These are phyloP conservation scores for Elongisporangium anandrum DNA, from an alignment of 352 stramenopile species.

Conservation along the genomic window DNA sequence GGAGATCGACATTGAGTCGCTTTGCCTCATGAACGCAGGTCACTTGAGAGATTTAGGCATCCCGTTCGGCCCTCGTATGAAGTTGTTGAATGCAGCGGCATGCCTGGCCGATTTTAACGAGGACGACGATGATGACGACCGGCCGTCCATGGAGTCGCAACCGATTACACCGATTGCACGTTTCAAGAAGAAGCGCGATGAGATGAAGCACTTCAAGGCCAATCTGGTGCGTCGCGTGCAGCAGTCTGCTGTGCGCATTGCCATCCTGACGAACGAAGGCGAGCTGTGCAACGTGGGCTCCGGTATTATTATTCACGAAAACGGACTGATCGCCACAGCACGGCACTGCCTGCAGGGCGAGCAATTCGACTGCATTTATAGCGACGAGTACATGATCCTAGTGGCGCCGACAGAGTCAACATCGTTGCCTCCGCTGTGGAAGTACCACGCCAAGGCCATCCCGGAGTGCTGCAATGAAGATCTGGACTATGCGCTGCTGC, in stretches of 20 bases:
- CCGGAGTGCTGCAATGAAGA: slow-evolving; percentile 83
- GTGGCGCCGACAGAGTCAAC: slow-evolving; percentile 81
- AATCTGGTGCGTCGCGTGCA: slow-evolving; percentile 81
- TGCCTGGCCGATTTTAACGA: slow-evolving; percentile 83
- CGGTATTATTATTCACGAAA: slow-evolving; percentile 83
- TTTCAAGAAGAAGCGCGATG: slow-evolving; percentile 71
- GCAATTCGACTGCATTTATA: slow-evolving; percentile 86
- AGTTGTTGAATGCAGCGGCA: slow-evolving; percentile 77
- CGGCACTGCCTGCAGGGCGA: slow-evolving; percentile 79
- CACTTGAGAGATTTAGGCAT: slow-evolving; percentile 81
- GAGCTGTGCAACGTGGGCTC: slow-evolving; percentile 84
- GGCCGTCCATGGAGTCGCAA: slow-evolving; percentile 53
- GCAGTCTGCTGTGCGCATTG: slow-evolving; percentile 81
- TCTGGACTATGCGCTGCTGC: slow-evolving; percentile 76
- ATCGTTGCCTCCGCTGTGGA: slow-evolving; percentile 73
- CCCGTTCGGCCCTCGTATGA: slow-evolving; percentile 80
- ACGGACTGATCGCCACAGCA: slow-evolving; percentile 72
- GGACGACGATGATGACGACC: slow-evolving; percentile 71
- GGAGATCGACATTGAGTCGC: slow-evolving; percentile 85
- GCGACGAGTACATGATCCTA: slow-evolving; percentile 85
- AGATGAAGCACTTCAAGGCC: slow-evolving; percentile 87
- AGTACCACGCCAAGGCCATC: slow-evolving; percentile 78
- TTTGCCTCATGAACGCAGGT: slow-evolving; percentile 85
- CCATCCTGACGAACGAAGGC: slow-evolving; percentile 81
- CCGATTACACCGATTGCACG: slow-evolving; percentile 71